Evolutionary conservation across 345 rosid species (phyloP), one percentile per base, ranked within the genome.

Genomic region (Eucalyptus sp.): DNA sequence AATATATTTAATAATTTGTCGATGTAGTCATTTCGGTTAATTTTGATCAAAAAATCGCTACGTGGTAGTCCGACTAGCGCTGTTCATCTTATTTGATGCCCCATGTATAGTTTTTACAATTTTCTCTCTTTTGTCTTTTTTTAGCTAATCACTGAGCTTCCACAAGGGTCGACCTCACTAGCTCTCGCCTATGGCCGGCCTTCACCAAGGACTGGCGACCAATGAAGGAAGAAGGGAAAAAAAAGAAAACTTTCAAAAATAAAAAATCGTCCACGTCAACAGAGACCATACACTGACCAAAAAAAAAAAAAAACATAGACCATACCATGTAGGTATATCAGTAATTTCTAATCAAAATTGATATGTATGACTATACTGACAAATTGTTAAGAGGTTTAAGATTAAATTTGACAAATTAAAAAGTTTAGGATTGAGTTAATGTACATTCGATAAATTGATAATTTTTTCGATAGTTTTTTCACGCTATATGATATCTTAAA

Each of bases 361-460:
- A 62, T 29, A 0, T 0, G 0, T 27, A 27, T 0, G 0, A 11
- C 31, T 16, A 15, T 0, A 31, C 10, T 31, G 0, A 66, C 2
- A 15, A 14, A 66, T 66, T 3, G 1, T 3, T 0, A 10, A 17
- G 7, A 2, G 7, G 4, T 2, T 71, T 33, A 5, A 10, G 1
- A 68, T 17, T 71, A 33, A 37, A 33, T 33, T 71, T 0, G 7
- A 1, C 25, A 71, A 33, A 71, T 71, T 33, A 5, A 37, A 18
- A 71, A 14, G 2, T 37, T 18, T 10, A 10, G 0, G 4, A 37
- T 5, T 11, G 14, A 37, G 12, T 71, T 10, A 14, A 2, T 7
- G 9, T 68, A 5, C 0, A 0, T 18, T 5, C 0, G 6, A 17
- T 9, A 33, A 4, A 10, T 68, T 16, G 2, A 16, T 6, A 15